Evolutionary conservation across 495 filamentous ascomycete genomes (phyloP), one percentile per base, ranked within the genome.

Genomic region (Gamarada debralockiae): DNA sequence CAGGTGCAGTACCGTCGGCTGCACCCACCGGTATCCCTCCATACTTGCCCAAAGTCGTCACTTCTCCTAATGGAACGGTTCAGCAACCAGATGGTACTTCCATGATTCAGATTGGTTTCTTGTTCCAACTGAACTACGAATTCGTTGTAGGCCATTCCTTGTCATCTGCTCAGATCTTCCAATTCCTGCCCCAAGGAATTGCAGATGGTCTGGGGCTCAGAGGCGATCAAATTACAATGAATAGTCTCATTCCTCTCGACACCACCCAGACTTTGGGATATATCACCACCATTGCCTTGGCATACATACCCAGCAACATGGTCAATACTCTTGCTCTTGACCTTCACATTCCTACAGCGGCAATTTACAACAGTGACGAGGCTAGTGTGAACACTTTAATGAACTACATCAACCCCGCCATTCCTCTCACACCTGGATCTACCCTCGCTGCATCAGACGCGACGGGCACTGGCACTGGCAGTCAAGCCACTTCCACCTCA

Each of bases 141-240:
- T 95, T 92, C 63, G 87, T 98, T 24, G 86, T 85, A 20, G 70
- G 68, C 1, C 81, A 82, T 29, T 66, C 77, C 13, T 71, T 85
- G 55, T 85, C 90, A 20, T 85, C 87, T 9, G 81, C 82, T 21
- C 95, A 97, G 70, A 90, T 98, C 62, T 97, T 97, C 76, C 61
- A 81, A 27, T 88, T 81, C 53, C 74, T 96, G 9, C 91, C 90
- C 0, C 61, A 79, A 52, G 91, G 88, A 47, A 74, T 98, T 46
- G 72, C 77, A n/a, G 77, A 84, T 46, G 88, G 84, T 34, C 70
- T 86, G 20, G 67, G 70, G 8, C 70, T 87, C 49, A 62, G 73
- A 0, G 9, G 37, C 7, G 52, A 65, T 6, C 69, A 87, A 42
- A 73, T 89, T 18, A 64, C 70, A 18, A 89, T 96, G 77, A 77